Conservation (phyloP, 2,329 filamentous ascomycete species). For the Sporothrix variecibatus region DNA sequence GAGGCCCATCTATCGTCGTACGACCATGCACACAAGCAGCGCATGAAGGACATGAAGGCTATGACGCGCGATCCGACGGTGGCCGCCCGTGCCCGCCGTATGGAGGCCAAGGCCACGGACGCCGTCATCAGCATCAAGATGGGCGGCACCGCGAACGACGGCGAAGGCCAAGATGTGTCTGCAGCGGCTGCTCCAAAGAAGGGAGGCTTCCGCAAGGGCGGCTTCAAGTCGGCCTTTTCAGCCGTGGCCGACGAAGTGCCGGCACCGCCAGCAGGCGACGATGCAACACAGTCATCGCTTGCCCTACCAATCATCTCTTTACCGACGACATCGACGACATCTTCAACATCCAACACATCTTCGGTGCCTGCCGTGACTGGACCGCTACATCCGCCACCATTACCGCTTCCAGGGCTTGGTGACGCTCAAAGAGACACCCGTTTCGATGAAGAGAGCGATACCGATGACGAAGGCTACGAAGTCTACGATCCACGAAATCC, state of each 20-base stretch:
- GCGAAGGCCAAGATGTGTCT: constrained; percentile 32
- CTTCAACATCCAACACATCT: neutral
- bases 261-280: constrained; percentile 41
- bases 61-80: constrained; percentile 73
- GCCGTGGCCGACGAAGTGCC: constrained; percentile 45
- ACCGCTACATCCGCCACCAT: neutral
- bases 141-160: constrained; percentile 38
- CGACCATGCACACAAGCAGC: constrained; percentile 93
- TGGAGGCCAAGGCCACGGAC: constrained; percentile 66
- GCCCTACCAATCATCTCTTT: neutral
- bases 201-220: constrained; percentile 80
- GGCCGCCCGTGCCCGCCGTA: constrained; percentile 64
- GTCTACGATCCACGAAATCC: constrained; percentile 64
- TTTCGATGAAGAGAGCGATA: constrained; percentile 55
- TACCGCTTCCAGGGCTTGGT: neutral
- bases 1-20: constrained; percentile 93
- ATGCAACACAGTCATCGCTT: constrained; percentile 25
- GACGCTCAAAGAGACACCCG: constrained; percentile 21
- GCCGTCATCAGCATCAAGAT: constrained; percentile 69
- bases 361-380: neutral
- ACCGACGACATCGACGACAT: constrained; percentile 13
- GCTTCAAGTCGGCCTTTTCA: constrained; percentile 76
- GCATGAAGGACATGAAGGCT: constrained; percentile 83
- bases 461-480: constrained; percentile 71
- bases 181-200: constrained; percentile 60